Percentiles rank a stretch among this genome's conserved stretches.
Evolutionary conservation across 1,284 basidiomycete species (phyloP).

Genomic region (Megacollybia platyphylla): DNA sequence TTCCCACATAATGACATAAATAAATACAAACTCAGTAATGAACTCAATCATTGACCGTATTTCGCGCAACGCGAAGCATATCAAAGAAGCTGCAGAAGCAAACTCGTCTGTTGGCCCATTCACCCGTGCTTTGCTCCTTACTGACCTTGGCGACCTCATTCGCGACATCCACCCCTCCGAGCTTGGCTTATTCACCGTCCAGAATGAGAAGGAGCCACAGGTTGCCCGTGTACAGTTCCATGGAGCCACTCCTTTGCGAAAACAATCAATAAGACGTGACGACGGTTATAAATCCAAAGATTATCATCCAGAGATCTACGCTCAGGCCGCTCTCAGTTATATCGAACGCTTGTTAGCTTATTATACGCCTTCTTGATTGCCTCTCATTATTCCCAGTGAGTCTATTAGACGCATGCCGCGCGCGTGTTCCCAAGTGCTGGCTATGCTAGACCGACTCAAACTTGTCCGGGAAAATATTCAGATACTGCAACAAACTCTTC

Average conservation of each 20-base stretch:
- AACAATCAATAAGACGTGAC: slow-evolving; percentile 26
- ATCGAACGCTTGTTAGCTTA: slow-evolving; percentile 41
- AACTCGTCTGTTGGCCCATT: slow-evolving; percentile 20
- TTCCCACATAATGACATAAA: slow-evolving; percentile 42
- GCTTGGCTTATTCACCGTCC: slow-evolving; percentile 57
- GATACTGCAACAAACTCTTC: slow-evolving; percentile 29
- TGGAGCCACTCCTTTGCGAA: slow-evolving; percentile 57
- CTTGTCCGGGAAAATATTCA: slow-evolving; percentile 39
- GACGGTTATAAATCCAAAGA: slow-evolving; percentile 28
- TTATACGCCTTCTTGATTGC: slow-evolving; percentile 2
- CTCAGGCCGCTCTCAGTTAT: slow-evolving; percentile 59
- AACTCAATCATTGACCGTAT: slow-evolving; percentile 21
- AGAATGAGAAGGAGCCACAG: slow-evolving; percentile 15
- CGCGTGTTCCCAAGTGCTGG: slow-evolving; percentile 40
- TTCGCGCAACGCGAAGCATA: slow-evolving; percentile 19
- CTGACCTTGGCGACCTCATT: slow-evolving; percentile 57
- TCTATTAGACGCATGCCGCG: slow-evolving; percentile 62
- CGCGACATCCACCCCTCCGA: slow-evolving; percentile 67
- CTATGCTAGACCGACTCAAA: slow-evolving; percentile 40
- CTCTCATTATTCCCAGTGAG: slow-evolving; percentile 23
- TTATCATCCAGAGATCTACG: slow-evolving; percentile 61
- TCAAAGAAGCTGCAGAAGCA: slow-evolving; percentile 18
- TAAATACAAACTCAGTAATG: neutral
- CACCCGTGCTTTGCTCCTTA: slow-evolving; percentile 46
- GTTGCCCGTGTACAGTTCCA: slow-evolving; percentile 52